Conservation (phyloP, 345 rosid genomes). For the Reutealis trisperma region DNA sequence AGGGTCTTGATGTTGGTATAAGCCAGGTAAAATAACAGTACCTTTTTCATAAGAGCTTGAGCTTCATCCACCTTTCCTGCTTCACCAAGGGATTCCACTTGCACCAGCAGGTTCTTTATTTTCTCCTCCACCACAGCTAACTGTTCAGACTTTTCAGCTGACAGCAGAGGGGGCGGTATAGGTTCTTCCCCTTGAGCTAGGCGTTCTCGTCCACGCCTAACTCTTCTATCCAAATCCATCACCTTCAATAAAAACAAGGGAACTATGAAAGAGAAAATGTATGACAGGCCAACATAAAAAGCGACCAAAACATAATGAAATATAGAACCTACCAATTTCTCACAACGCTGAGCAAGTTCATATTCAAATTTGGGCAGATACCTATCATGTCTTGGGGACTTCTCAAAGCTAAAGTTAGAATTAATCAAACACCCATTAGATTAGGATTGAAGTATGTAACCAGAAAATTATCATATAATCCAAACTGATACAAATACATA, state of each 20-base stretch:
- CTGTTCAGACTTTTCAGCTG: slow-evolving; percentile 84
- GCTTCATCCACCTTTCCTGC: slow-evolving; percentile 99
- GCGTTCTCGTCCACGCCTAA: slow-evolving; percentile 95
- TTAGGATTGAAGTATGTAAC: background rate
- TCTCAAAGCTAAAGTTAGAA: slow-evolving; percentile 72
- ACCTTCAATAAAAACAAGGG: slow-evolving; percentile 47
- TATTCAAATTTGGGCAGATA: slow-evolving; percentile 83
- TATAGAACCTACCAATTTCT: slow-evolving; percentile 68
- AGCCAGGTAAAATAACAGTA: slow-evolving; percentile 19
- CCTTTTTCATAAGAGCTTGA: slow-evolving; percentile 99
- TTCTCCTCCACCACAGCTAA: slow-evolving; percentile 86
- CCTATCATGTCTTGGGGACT: slow-evolving; percentile 73
- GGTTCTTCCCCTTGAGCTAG: slow-evolving; percentile 92
- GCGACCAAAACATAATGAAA: background rate
- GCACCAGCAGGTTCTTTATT: slow-evolving; percentile 87
- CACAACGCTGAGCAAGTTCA: slow-evolving; percentile 90
- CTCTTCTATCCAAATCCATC: slow-evolving; percentile 92
- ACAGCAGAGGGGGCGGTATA: slow-evolving; percentile 62
- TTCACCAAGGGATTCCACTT: slow-evolving; percentile 97
- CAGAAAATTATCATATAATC: background rate
- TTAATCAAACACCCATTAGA: slow-evolving; percentile 12
- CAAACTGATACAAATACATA: background rate
- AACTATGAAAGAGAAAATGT: background rate
- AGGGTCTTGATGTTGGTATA: background rate
- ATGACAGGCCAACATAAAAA: background rate